Evolutionary conservation across 768 basidiomycete genomes (phyloP), one percentile per base, ranked within the genome.

Genomic region (Macrolepiota dolichaula): DNA sequence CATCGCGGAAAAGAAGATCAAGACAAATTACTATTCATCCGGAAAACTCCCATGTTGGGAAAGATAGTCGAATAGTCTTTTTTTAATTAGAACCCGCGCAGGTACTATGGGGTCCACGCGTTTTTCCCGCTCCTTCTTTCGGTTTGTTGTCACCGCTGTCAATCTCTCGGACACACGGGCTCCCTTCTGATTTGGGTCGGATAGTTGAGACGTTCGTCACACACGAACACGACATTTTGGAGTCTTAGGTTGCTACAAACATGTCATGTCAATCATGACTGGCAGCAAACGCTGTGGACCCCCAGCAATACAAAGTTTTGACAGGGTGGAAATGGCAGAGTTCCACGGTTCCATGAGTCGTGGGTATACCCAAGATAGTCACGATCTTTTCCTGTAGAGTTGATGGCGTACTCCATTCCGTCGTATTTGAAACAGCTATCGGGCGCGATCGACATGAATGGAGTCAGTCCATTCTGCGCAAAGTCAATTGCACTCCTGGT

Each of bases 241-340:
- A 25, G 13, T 19, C 37, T 29, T 24, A 37, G 29, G 19, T 29
- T 44, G 38, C 46, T 25, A 27, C 40, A 29, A 52, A 32, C 24
- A 42, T 51, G 59, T 60, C 59, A 60, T 36, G 59, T 53, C 59
- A 60, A 17, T 29, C 22, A 13, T 53, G 51, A 60, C 51, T 60
- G 59, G 51, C 51, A 60, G 38, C 59, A 60, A 60, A 27, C 46
- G 59, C 53, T 60, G 51, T 29, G 36, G 12, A 29, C 49, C 40
- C 44, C 50, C 53, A 46, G 36, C n/a, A 24, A n/a, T 36, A 38
- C 52, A 54, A 38, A 36, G 52, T 22, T 11, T 47, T 57, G 55
- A 47, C 55, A 36, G 6, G 12, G n/a, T 36, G 35, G 25, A 44
- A 19, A 10, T 47, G 29, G 10, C 55, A 32, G 27, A 19, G 24